Percentiles rank a stretch among this genome's conserved stretches.
Evolutionary conservation across 306 rosid genomes (phyloP).

Genomic region (Quercus berberidifolia): DNA sequence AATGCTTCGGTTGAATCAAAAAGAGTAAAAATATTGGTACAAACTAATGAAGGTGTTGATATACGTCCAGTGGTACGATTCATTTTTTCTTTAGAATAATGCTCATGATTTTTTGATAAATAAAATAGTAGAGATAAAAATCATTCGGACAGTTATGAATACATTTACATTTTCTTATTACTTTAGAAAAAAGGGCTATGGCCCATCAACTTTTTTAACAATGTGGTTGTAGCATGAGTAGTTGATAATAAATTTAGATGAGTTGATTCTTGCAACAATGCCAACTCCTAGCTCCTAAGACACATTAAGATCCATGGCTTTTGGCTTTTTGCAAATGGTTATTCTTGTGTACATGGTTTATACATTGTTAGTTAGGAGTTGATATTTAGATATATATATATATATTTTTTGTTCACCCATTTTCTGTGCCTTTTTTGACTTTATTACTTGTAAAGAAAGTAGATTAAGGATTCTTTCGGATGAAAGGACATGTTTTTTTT

Average conservation of each 20-base stretch:
- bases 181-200: neutral
- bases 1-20: constrained; percentile 29
- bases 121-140: too few species aligned
- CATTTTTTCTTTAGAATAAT: neutral
- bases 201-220: neutral
- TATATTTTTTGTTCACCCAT: neutral
- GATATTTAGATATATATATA: neutral
- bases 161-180: neutral
- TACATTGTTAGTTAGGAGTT: neutral
- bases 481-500: neutral
- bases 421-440: neutral
- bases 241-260: neutral
- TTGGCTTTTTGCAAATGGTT: neutral
- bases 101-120: neutral
- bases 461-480: neutral
- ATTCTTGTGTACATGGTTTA: neutral
- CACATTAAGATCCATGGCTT: neutral
- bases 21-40: constrained; percentile 52
- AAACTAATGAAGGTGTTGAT: constrained; percentile 60
- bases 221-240: neutral
- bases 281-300: neutral
- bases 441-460: neutral
- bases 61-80: constrained; percentile 80
- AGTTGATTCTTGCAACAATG: neutral
- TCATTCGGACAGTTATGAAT: neutral